These are phyloP conservation scores for Neonothopanus nambi DNA, from an alignment of 1,284 basidiomycete genomes.

Conservation along the genomic window DNA sequence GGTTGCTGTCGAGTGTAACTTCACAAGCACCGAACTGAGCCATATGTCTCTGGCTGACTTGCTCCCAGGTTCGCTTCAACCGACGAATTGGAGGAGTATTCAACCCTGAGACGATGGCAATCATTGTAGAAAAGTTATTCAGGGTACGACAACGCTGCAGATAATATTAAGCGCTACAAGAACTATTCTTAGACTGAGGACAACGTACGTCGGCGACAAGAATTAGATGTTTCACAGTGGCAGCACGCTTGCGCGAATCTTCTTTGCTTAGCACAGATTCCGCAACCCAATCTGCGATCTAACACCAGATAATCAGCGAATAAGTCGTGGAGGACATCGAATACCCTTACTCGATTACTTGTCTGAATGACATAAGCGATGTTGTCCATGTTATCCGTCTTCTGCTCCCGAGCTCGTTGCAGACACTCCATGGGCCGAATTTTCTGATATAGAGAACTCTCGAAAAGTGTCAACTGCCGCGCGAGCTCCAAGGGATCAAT, in stretches of 20 bases:
- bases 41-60: constrained; percentile 76
- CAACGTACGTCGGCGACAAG: constrained; percentile 80
- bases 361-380: constrained; percentile 91
- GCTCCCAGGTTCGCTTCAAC: constrained; percentile 94
- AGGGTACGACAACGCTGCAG: constrained; percentile 82
- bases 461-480: constrained; percentile 92
- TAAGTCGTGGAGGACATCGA: background rate
- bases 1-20: constrained; percentile 83
- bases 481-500: constrained; percentile 92
- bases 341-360: constrained; percentile 77
- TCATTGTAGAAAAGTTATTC: constrained; percentile 96
- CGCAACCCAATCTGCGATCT: constrained; percentile 95
- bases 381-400: constrained; percentile 73
- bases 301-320: constrained; percentile 6
- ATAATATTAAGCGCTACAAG: constrained; percentile 10
- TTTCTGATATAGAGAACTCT: constrained; percentile 84
- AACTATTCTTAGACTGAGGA: background rate
- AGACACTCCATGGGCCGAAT: constrained; percentile 94
- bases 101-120: constrained; percentile 92
- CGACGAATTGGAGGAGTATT: constrained; percentile 94
- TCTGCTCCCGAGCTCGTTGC: constrained; percentile 75
- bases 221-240: constrained; percentile 90
- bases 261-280: constrained; percentile 85
- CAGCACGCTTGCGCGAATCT: constrained; percentile 84
- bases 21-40: constrained; percentile 71